Evolutionary conservation across 2,329 filamentous ascomycete species (phyloP).

Genomic region (Phialemonium atrogriseum): DNA sequence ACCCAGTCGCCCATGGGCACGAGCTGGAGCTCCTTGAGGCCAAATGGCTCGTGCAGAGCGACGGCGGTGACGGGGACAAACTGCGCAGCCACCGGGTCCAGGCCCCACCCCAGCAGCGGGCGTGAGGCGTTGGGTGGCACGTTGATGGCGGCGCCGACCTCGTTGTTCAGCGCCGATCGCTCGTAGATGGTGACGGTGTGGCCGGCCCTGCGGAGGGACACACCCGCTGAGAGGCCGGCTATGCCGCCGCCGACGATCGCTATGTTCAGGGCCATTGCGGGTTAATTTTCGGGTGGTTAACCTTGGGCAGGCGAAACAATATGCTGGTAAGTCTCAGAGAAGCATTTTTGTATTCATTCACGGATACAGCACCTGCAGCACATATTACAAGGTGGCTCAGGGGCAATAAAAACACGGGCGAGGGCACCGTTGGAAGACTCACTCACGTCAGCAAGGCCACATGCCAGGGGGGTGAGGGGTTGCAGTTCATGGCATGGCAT

Average conservation of each 20-base stretch:
- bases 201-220: slow-evolving; percentile 17
- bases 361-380: too few species aligned
- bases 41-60: too few species aligned
- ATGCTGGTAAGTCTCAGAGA: too few species aligned
- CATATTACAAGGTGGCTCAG: too few species aligned
- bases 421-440: too few species aligned
- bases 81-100: slow-evolving; percentile 17
- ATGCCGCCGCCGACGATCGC: slow-evolving; percentile 21
- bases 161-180: slow-evolving; percentile 21
- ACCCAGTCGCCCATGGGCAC: slow-evolving; percentile 1
- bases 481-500: too few species aligned
- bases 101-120: slow-evolving; percentile 21
- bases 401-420: too few species aligned
- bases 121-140: slow-evolving; percentile 26
- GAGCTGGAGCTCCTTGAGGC: slow-evolving; percentile 4
- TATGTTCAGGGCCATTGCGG: slow-evolving; percentile 6
- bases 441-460: too few species aligned
- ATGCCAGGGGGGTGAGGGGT: too few species aligned
- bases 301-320: too few species aligned
- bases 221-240: slow-evolving; percentile 21
- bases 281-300: too few species aligned
- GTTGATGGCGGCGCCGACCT: slow-evolving; percentile 31
- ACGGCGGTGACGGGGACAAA: slow-evolving; percentile 11
- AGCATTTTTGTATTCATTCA: too few species aligned
- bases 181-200: slow-evolving; percentile 19